Conservation (phyloP, 1,284 basidiomycete genomes). For the Abortiporus biennis region DNA sequence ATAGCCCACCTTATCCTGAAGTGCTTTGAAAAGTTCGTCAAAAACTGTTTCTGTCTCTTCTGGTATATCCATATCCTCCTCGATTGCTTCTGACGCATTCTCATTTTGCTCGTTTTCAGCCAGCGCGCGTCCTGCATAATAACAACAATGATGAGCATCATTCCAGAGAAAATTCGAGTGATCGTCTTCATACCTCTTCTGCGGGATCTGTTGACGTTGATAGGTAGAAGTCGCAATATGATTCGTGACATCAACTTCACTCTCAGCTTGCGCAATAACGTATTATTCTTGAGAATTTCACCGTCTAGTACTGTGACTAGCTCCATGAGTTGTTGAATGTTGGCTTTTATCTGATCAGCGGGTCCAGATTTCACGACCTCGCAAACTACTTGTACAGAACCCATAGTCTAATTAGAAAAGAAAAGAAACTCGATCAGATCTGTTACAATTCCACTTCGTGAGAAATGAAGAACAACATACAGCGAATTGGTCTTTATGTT, state of each 20-base stretch:
- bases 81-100: conserved; percentile 16
- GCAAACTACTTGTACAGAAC: conserved; percentile 68
- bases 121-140: conserved; percentile 13
- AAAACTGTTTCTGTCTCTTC: conserved; percentile 76
- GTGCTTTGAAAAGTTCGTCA: conserved; percentile 65
- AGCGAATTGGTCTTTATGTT: conserved; percentile 39
- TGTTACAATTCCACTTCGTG: neutral
- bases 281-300: conserved; percentile 43
- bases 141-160: neutral
- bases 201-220: conserved; percentile 28
- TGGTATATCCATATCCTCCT: conserved; percentile 67
- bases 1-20: conserved; percentile 75
- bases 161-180: neutral
- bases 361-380: conserved; percentile 67
- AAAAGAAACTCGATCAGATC: neutral
- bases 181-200: conserved; percentile 34
- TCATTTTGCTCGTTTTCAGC: conserved; percentile 6
- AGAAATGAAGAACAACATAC: conserved; percentile 30
- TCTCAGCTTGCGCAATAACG: conserved; percentile 59
- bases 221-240: conserved; percentile 59
- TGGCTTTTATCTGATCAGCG: conserved; percentile 42
- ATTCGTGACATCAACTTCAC: conserved; percentile 62
- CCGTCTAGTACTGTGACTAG: conserved; percentile 38
- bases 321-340: conserved; percentile 37
- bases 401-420: conserved; percentile 56